Conservation (phyloP, 1,139 yeast genomes). For the Barnettozyma hawaiiensis region DNA sequence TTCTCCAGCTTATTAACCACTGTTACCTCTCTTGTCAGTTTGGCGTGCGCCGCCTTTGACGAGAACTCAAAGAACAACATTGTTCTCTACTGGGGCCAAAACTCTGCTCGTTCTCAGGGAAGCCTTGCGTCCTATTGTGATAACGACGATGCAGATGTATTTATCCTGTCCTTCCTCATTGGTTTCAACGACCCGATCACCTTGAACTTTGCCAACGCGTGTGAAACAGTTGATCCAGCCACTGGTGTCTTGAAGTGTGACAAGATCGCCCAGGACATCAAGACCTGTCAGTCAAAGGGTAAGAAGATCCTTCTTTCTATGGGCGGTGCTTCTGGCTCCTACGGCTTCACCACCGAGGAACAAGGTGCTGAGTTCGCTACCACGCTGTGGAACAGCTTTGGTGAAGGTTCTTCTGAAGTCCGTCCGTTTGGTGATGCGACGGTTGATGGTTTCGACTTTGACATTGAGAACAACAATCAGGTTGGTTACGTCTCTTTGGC, state of each 20-base stretch:
- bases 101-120: constrained; percentile 70
- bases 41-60: constrained; percentile 34
- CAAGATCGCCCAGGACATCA: constrained; percentile 65
- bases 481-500: constrained; percentile 61
- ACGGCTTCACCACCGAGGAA: constrained; percentile 61
- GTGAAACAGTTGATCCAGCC: constrained; percentile 41
- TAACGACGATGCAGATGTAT: constrained; percentile 62
- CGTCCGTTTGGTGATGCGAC: constrained; percentile 76
- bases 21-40: constrained; percentile 4
- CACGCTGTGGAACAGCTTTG: constrained; percentile 80
- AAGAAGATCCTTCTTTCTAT: constrained; percentile 73
- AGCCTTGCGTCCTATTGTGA: constrained; percentile 64
- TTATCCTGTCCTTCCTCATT: constrained; percentile 64
- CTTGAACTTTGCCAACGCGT: constrained; percentile 68
- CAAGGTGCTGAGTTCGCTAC: constrained; percentile 67
- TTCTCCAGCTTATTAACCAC: constrained; percentile 1
- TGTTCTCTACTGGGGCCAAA: constrained; percentile 91
- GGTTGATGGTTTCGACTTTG: constrained; percentile 71
- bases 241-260: constrained; percentile 58
- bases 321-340: constrained; percentile 83
- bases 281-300: constrained; percentile 77
- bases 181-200: constrained; percentile 42
- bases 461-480: constrained; percentile 51
- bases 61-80: constrained; percentile 49
- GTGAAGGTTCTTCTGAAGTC: constrained; percentile 54